Evolutionary conservation across 2,329 filamentous ascomycete genomes (phyloP).

Genomic region (Arachnomyces sp.): DNA sequence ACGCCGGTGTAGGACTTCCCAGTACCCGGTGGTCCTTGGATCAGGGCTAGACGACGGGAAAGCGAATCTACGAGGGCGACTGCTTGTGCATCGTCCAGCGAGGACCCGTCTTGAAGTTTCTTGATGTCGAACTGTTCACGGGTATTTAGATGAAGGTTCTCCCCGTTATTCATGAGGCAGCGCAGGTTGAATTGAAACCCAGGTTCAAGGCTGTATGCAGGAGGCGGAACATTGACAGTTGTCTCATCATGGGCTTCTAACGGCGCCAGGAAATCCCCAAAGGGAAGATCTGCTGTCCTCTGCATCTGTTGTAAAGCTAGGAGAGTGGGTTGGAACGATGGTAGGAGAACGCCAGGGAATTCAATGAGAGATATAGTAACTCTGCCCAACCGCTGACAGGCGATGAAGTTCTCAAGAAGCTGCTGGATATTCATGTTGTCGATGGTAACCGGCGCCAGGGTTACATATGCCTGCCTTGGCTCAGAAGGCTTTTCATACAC

Average conservation of each 20-base stretch:
- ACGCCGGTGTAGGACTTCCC: conserved; percentile 59
- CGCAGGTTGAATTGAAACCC: conserved; percentile 17
- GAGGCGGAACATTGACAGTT: conserved; percentile 10
- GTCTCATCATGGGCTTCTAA: background rate
- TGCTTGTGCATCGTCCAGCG: conserved; percentile 32
- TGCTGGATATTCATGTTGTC: conserved; percentile 8
- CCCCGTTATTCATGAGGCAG: conserved; percentile 8
- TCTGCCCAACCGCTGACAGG: background rate
- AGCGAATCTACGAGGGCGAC: conserved; percentile 48
- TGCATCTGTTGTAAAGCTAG: conserved; percentile 50
- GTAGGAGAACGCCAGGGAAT: conserved; percentile 54
- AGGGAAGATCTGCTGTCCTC: conserved; percentile 39
- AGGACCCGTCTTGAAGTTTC: conserved; percentile 7
- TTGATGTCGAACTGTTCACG: conserved; percentile 2
- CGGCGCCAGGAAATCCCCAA: conserved; percentile 41
- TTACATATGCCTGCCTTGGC: conserved; percentile 6
- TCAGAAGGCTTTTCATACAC: conserved; percentile 12
- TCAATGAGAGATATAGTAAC: conserved; percentile 43
- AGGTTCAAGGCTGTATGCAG: conserved; percentile 13
- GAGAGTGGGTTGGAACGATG: conserved; percentile 52
- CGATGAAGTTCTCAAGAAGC: conserved; percentile 2
- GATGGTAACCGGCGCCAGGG: conserved; percentile 13
- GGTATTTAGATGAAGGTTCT: too few species aligned
- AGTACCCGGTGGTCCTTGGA: conserved; percentile 65
- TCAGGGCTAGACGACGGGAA: conserved; percentile 48